Base-by-base conservation (phyloP, 129 eudicot species). In the Lonicera japonica region DNA sequence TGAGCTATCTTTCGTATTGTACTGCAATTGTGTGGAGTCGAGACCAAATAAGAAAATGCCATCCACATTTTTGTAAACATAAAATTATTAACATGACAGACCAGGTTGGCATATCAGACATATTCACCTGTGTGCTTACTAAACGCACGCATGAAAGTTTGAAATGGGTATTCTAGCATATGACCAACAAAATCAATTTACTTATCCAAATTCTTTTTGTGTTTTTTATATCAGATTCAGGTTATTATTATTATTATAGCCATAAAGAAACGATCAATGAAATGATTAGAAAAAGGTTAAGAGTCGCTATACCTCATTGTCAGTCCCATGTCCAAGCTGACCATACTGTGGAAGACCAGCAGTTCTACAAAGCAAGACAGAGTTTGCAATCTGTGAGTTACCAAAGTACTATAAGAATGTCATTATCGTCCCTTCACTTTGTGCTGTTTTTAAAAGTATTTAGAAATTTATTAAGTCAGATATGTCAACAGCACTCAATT, bases 311-410 rank as follows among this genome's bases (percentile, higher is more conserved):
- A 92, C 98, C 98, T 92, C 98, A 65, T 87, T 82, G 65, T 92
- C 87, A 50, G 96, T 79, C 54, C 96, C 96, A 78, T 92, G 98
- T 36, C 98, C 98, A 66, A 92, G 95, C 75, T 92, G 98, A 75
- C 96, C 98, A 72, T 84, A 87, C 52, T 92, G 96, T 52, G 98
- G 98, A 69, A 92, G 96, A 71, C 98, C 98, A 74, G 96, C 96
- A 76, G 98, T 87, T 56, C 98, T 84, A 40, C 48, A 59, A 69
- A 69, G 11, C 21, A 58, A 40, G 8, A 64, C 60, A 69, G 15
- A 3, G 5, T 13, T n/a, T 46, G 61, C 53, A 70, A 51, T 48
- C 19, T 52, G 69, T 20, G 41, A 58, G 48, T 18, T 24, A 47
- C 46, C 48, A 56, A 24, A 51, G 5, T 25, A 39, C 15, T 17